A percentile compares a stretch with the other conserved stretches of the same genome.
phyloP scores from a whole-genome alignment of 306 rosid genomes.

The Rosa chinensis region DNA sequence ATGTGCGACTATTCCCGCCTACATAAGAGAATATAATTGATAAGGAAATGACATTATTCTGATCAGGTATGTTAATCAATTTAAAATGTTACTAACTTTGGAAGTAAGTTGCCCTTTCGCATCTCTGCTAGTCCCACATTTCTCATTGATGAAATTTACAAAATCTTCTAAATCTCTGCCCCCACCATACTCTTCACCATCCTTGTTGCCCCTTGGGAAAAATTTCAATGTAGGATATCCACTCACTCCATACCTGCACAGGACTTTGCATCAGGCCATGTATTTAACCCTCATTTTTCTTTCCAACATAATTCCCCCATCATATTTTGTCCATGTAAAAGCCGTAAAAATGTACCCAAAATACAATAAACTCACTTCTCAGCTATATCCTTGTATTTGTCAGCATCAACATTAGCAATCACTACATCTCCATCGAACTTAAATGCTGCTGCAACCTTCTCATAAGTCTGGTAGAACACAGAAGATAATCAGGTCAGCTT shows the following conservation, averaged over 20 bases:
- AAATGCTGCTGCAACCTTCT: constrained; percentile 83
- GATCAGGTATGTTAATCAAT: background rate
- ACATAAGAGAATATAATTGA: constrained; percentile 25
- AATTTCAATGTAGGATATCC: constrained; percentile 81
- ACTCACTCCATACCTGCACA: constrained; percentile 68
- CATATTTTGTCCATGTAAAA: background rate
- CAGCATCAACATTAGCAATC: constrained; percentile 76
- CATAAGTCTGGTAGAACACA: constrained; percentile 55
- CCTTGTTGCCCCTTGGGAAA: constrained; percentile 76
- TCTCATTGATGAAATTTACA: constrained; percentile 71
- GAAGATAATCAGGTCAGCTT: constrained; percentile 25
- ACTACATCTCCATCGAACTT: constrained; percentile 66
- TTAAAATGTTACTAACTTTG: constrained; percentile 41
- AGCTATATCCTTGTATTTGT: constrained; percentile 66
- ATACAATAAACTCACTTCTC: constrained; percentile 59
- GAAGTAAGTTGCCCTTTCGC: constrained; percentile 70
- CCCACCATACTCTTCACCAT: constrained; percentile 73
- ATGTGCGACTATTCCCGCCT: constrained; percentile 70
- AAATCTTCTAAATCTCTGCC: constrained; percentile 80
- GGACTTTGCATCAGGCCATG: constrained; percentile 24
- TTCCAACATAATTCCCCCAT: background rate
- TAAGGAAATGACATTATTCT: constrained; percentile 13
- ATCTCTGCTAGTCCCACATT: constrained; percentile 74
- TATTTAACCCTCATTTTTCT: background rate
- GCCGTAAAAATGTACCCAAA: background rate